A percentile compares a stretch with the other conserved stretches of the same genome.
Conservation (phyloP, 2,329 filamentous ascomycete genomes). For the Cladobotryum protrusum region DNA sequence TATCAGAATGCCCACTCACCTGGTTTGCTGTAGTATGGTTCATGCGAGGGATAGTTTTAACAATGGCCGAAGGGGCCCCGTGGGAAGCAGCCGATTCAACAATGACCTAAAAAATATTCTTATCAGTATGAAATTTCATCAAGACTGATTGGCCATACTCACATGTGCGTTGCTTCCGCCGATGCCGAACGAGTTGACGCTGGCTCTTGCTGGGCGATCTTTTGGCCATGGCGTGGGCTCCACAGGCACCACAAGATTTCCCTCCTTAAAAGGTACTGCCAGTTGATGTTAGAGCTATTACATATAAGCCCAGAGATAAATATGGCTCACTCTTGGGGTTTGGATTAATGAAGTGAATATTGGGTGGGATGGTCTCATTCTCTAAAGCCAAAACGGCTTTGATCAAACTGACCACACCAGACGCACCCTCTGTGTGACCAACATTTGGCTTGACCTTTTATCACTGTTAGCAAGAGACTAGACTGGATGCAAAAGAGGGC, state of each 20-base stretch:
- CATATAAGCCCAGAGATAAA: background rate
- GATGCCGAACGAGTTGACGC: constrained; percentile 30
- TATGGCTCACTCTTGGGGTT: background rate
- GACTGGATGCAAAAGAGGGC: too few species aligned
- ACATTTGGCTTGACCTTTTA: constrained; percentile 10
- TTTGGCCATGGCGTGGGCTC: constrained; percentile 16
- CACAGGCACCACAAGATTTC: constrained; percentile 16
- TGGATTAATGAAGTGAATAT: background rate
- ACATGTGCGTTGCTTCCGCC: constrained; percentile 30
- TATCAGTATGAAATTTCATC: background rate
- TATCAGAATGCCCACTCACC: too few species aligned
- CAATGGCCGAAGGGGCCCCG: background rate
- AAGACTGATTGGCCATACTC: constrained; percentile 5
- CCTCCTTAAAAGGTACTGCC: constrained; percentile 15
- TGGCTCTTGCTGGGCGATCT: constrained; percentile 16
- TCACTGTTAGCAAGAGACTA: too few species aligned
- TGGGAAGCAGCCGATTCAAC: background rate
- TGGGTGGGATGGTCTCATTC: background rate
- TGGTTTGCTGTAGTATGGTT: background rate
- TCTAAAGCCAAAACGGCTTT: constrained; percentile 17
- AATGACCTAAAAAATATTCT: background rate
- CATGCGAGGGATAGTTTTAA: too few species aligned
- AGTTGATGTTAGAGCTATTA: background rate
- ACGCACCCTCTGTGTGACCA: constrained; percentile 22
- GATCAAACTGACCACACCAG: constrained; percentile 20